A percentile compares a stretch with the other conserved stretches of the same genome.
Evolutionary conservation across 139 green algal genomes (phyloP).

Genomic region (Tetradesmus obliquus): DNA sequence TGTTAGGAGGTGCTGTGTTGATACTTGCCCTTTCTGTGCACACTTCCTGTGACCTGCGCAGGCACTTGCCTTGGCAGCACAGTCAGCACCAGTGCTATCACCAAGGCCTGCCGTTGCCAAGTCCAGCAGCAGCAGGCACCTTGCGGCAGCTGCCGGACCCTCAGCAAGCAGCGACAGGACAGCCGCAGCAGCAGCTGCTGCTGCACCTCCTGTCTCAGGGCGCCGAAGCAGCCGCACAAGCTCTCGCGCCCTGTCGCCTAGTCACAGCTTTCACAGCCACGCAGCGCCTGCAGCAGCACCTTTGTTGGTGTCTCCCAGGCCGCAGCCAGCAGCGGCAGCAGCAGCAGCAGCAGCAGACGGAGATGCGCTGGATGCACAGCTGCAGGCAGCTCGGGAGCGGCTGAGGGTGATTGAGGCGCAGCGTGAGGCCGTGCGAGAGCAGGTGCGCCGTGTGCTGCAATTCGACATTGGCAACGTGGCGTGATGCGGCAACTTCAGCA

Average conservation of each 20-base stretch:
- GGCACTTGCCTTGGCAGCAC: neutral
- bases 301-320: neutral
- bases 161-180: neutral
- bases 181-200: neutral
- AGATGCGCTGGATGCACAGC: neutral
- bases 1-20: too few species aligned
- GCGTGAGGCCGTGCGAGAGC: neutral
- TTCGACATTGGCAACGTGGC: too few species aligned
- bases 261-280: neutral
- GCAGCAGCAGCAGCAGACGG: neutral
- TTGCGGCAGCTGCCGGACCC: neutral
- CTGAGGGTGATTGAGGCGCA: conserved; percentile 6
- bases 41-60: neutral
- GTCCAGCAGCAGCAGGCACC: neutral
- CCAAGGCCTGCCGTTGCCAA: neutral
- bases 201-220: neutral
- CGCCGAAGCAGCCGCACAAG: neutral
- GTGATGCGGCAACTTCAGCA: too few species aligned
- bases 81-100: neutral
- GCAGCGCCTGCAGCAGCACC: neutral
- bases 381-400: conserved; percentile 2
- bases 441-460: neutral
- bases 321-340: neutral
- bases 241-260: neutral
- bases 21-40: neutral